These are phyloP conservation scores for Emmonsia crescens DNA, from an alignment of 2,329 filamentous ascomycete species.

Conservation along the genomic window DNA sequence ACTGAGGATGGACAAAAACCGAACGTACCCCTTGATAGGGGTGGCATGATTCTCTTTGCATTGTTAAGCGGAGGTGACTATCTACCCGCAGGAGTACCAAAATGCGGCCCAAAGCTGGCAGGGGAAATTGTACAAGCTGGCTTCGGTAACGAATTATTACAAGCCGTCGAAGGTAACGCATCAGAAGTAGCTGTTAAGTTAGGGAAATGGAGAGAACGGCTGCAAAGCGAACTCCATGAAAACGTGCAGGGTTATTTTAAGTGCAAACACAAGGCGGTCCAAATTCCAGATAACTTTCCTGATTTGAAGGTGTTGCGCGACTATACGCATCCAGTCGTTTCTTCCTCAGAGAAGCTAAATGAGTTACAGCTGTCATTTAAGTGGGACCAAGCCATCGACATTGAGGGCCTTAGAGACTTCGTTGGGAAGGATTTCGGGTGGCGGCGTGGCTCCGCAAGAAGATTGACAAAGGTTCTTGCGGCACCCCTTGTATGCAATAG, in stretches of 20 bases:
- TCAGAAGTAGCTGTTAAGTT: conserved; percentile 31
- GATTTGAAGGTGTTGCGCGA: conserved; percentile 67
- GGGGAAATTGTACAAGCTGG: conserved; percentile 83
- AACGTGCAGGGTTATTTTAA: conserved; percentile 78
- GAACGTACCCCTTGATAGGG: conserved; percentile 51
- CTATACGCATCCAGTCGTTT: conserved; percentile 81
- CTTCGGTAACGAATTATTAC: conserved; percentile 62
- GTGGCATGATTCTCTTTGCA: conserved; percentile 89
- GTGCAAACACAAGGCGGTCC: conserved; percentile 60
- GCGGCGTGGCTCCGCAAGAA: conserved; percentile 55
- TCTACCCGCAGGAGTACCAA: conserved; percentile 72
- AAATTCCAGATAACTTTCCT: conserved; percentile 72
- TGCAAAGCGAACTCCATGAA: conserved; percentile 66
- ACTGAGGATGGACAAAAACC: conserved; percentile 41
- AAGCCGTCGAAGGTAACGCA: conserved; percentile 45
- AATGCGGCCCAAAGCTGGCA: conserved; percentile 77
- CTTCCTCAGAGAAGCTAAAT: conserved; percentile 46
- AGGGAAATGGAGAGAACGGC: conserved; percentile 56
- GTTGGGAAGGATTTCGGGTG: conserved; percentile 75
- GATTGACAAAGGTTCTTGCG: conserved; percentile 69
- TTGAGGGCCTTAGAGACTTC: conserved; percentile 60
- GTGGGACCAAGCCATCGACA: conserved; percentile 56
- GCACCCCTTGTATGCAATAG: conserved; percentile 60
- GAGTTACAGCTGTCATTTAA: conserved; percentile 43
- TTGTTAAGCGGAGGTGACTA: conserved; percentile 96